A percentile compares a stretch with the other conserved stretches of the same genome.
These are phyloP conservation scores for maize (Zea mays) DNA, from an alignment of 176 grass and related monocot genomes.

Conservation along the genomic window Zm-B73-REFERENCE-NAM-5.0 NC_050102.1:35461501-35462000, in stretches of 20 bases:
- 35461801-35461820: not conserved
- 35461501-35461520: not conserved
- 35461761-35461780: not conserved
- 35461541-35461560: not conserved
- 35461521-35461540: not conserved
- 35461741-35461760: not conserved
- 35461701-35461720: too few relatives aligned
- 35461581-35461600: not conserved
- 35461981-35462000: not conserved
- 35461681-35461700: not conserved
- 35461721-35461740: not conserved
- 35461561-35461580: not conserved
- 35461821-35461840: not conserved
- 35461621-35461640: not conserved
- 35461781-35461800: too few relatives aligned
- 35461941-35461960: not conserved
- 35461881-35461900: not conserved
- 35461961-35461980: not conserved
- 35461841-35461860: not conserved
- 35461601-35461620: not conserved
- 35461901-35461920: not conserved
- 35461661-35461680: not conserved
- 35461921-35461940: not conserved
- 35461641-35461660: not conserved
- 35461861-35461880: conserved; percentile 11